Conservation (phyloP, 495 filamentous ascomycete species). For the Penicillium cataractarum region DNA sequence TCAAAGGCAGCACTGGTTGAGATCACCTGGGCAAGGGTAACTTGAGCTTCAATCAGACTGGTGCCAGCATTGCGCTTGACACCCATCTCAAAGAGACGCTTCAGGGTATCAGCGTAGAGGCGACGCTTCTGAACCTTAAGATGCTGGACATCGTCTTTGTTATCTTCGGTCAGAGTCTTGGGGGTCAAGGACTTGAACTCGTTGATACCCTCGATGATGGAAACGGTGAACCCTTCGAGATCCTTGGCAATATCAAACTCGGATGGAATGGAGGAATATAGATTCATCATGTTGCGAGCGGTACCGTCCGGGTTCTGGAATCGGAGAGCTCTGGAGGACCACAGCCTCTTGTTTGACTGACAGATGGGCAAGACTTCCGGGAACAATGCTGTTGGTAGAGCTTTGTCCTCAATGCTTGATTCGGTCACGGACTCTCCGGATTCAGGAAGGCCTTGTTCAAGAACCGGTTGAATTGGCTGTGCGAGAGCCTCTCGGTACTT, state of each 20-base stretch:
- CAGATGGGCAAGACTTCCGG: slow-evolving; percentile 58
- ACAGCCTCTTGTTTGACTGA: slow-evolving; percentile 52
- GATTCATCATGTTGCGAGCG: slow-evolving; percentile 61
- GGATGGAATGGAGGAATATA: slow-evolving; percentile 54
- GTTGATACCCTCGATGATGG: slow-evolving; percentile 67
- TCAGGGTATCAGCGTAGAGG: slow-evolving; percentile 84
- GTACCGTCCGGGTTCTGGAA: slow-evolving; percentile 71
- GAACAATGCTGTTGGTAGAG: slow-evolving; percentile 27
- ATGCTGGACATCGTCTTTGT: slow-evolving; percentile 77
- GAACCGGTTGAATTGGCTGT: slow-evolving; percentile 66
- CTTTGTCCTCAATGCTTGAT: slow-evolving; percentile 20
- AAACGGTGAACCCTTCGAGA: slow-evolving; percentile 66
- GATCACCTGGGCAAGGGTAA: slow-evolving; percentile 68
- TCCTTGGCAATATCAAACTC: slow-evolving; percentile 60
- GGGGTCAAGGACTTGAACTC: slow-evolving; percentile 83
- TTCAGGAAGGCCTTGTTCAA: slow-evolving; percentile 69
- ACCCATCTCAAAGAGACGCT: slow-evolving; percentile 82
- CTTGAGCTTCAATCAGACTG: slow-evolving; percentile 70
- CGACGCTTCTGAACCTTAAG: slow-evolving; percentile 90
- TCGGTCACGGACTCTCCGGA: slow-evolving; percentile 26
- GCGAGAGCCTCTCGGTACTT: slow-evolving; percentile 80
- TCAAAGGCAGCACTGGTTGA: slow-evolving; percentile 49
- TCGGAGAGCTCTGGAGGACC: slow-evolving; percentile 65
- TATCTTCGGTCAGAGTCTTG: slow-evolving; percentile 73
- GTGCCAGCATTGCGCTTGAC: slow-evolving; percentile 76